Conservation (phyloP, 2,329 filamentous ascomycete species). For the Scedosporium dehoogii region DNA sequence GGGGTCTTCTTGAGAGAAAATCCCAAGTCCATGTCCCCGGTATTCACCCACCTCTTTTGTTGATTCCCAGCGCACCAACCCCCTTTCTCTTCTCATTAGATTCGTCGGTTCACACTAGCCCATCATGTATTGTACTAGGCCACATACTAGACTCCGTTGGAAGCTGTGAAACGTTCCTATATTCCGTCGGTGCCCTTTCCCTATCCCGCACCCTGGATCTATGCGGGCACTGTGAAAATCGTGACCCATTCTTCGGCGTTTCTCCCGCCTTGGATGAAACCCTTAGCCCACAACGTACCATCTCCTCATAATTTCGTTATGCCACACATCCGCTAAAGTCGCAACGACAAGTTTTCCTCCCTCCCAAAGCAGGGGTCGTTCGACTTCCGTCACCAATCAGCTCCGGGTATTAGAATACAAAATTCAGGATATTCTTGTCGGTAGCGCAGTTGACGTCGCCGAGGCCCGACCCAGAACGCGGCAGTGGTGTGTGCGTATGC, state of each 20-base stretch:
- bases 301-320: neutral
- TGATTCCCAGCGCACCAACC: neutral
- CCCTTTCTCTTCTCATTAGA: neutral
- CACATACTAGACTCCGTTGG: slow-evolving; percentile 5
- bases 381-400: neutral
- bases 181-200: neutral
- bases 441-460: neutral
- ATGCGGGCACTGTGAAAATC: neutral
- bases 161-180: slow-evolving; percentile 7
- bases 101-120: neutral
- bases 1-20: neutral
- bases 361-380: neutral
- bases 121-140: neutral
- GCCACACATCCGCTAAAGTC: neutral
- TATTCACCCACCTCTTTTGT: slow-evolving; percentile 4
- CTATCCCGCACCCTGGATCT: neutral
- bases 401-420: neutral
- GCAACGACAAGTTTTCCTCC: neutral
- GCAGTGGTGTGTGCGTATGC: neutral
- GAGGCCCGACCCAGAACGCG: neutral
- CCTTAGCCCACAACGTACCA: neutral
- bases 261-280: neutral
- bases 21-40: slow-evolving; percentile 12
- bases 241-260: neutral
- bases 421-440: neutral